These are phyloP conservation scores for Oehlia diaphana DNA, from an alignment of 192 early-diverging fungal species.

Conservation along the genomic window DNA sequence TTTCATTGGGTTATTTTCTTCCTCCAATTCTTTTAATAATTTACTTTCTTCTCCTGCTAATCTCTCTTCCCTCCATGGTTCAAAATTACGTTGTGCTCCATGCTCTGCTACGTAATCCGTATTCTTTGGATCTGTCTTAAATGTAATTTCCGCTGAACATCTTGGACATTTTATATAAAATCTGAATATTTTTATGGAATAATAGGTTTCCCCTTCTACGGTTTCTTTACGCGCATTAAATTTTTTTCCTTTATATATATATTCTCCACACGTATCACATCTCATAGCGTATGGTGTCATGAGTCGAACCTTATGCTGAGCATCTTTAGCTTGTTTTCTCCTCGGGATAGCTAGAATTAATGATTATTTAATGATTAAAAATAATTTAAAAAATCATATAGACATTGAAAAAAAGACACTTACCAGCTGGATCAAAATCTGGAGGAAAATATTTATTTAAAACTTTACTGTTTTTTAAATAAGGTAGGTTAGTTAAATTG, in stretches of 20 bases:
- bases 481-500: not conserved
- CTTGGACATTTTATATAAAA: constrained; percentile 86
- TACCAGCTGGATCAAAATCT: constrained; percentile 83
- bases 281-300: constrained; percentile 99
- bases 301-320: constrained; percentile 94
- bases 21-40: constrained; percentile 68
- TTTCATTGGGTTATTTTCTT: constrained; percentile 93
- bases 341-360: constrained; percentile 55
- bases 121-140: constrained; percentile 96
- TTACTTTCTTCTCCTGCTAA: constrained; percentile 56
- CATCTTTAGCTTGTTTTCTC: constrained; percentile 77
- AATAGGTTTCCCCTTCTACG: constrained; percentile 71
- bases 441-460: constrained; percentile 97
- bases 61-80: constrained; percentile 82
- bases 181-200: constrained; percentile 72
- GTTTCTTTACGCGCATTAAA: constrained; percentile 97
- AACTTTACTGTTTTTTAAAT: constrained; percentile 65
- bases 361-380: too few species aligned
- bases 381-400: not conserved
- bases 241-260: constrained; percentile 96
- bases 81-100: constrained; percentile 93
- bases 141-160: constrained; percentile 97
- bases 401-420: not conserved
- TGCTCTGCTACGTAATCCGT: constrained; percentile 92
- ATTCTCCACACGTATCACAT: constrained; percentile 94